Base-by-base conservation (phyloP, 345 rosid species). In the Draba incana region DNA sequence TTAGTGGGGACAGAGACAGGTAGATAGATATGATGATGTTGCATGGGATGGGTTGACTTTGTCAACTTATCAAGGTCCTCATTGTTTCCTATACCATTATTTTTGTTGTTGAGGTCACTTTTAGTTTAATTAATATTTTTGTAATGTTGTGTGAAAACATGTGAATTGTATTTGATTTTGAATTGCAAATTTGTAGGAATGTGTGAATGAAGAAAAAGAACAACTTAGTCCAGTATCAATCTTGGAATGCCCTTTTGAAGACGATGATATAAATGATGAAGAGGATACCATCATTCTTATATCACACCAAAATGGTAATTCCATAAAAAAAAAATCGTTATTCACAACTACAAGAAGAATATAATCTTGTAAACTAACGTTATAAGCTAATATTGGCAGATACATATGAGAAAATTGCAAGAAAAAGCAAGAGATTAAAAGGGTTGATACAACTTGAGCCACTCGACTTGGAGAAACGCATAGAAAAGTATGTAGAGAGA, bases 201-300 rank as follows among this genome's bases (percentile, higher is more conserved):
- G 88, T 83, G 41, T 58, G 8, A 83, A 67, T 63, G 93, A 85
- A 50, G 87, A 83, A 60, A 93, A 84, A 39, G 91, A 87, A 64
- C 98, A 87, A 60, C 86, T 81, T 5, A 93, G 97, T 78, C 97
- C 98, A 2, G 84, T 90, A 1, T 90, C 97, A 16, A 82, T 88
- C 4, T 69, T 93, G 74, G 96, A 93, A 49, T 84, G 88, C 44
- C 93, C 92, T 58, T 88, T 87, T 77, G 70, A 85, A 51, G 94
- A 88, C 12, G 92, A 86, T 12, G 82, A 85, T 8, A 88, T 83
- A 5, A 64, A 57, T 31, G 58, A 64, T 15, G 73, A 62, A 30
- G 59, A 39, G 0, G 24, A 42, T 55, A 43, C 30, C 27, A 35
- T 23, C 59, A 48, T 1, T 43, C 23, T 7, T 58, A 23, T 50